Conservation (phyloP, 345 rosid genomes). For the Ceriops zippeliana region DNA sequence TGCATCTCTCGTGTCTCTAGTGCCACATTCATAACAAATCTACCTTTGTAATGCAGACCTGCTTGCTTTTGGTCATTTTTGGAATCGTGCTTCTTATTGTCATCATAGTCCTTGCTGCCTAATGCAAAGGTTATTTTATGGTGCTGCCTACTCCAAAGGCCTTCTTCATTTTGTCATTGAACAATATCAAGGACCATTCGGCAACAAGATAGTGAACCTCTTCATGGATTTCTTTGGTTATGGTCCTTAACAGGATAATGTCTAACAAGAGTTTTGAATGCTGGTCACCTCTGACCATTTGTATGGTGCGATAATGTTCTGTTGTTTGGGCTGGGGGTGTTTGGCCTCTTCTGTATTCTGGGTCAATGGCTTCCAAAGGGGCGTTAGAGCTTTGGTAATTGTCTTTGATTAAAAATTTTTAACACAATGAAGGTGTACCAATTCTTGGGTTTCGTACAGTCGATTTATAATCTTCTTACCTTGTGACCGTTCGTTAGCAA, state of each 20-base stretch:
- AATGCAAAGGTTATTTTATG: constrained; percentile 12
- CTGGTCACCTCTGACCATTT: constrained; percentile 21
- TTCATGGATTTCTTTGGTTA: constrained; percentile 6
- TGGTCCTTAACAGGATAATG: constrained; percentile 7
- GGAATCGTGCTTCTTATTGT: constrained; percentile 79
- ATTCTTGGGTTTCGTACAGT: constrained; percentile 23
- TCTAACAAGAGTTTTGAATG: constrained; percentile 14
- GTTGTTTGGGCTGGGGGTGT: constrained; percentile 8
- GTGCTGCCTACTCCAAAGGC: constrained; percentile 29
- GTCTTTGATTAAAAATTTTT: background rate
- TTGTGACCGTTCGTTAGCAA: no score
- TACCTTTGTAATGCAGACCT: constrained; percentile 47
- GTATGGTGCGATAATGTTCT: constrained; percentile 5
- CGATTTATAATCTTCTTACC: background rate
- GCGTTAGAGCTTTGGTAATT: constrained; percentile 15
- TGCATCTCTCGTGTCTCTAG: no score
- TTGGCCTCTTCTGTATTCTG: constrained; percentile 6
- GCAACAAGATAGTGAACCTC: constrained; percentile 12
- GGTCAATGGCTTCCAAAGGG: constrained; percentile 12
- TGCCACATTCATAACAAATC: no score
- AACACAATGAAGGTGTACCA: background rate
- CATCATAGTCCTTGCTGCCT: constrained; percentile 67
- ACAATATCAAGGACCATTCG: constrained; percentile 9
- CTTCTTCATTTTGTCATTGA: background rate
- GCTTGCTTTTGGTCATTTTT: constrained; percentile 89